These are phyloP conservation scores for Blechomonas ayalai DNA, from an alignment of 208 protist genomes.

Conservation along the genomic window DNA sequence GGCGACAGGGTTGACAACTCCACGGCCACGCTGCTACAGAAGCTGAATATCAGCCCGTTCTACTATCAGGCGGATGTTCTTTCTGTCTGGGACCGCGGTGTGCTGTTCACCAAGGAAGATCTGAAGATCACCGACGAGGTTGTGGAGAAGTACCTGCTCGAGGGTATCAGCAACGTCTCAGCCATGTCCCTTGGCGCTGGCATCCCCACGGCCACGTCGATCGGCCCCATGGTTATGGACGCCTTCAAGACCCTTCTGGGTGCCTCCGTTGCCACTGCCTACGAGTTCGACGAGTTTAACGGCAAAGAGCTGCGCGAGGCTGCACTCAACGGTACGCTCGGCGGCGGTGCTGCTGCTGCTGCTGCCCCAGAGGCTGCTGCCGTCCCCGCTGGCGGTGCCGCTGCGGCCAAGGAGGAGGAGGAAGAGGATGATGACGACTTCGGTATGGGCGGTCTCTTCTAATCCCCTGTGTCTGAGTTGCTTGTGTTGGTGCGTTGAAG, in stretches of 20 bases:
- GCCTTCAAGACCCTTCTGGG: slow-evolving; percentile 97
- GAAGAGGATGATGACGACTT: slow-evolving; percentile 84
- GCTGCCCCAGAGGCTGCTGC: slow-evolving; percentile 30
- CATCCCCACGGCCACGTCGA: slow-evolving; percentile 91
- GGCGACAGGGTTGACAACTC: slow-evolving; percentile 97
- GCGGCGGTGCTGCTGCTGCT: slow-evolving; percentile 62
- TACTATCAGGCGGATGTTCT: slow-evolving; percentile 93
- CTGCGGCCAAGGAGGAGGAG: slow-evolving; percentile 52
- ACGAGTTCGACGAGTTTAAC: slow-evolving; percentile 87
- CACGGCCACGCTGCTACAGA: slow-evolving; percentile 96
- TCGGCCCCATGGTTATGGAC: slow-evolving; percentile 94
- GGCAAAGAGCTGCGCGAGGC: slow-evolving; percentile 86
- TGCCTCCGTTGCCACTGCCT: slow-evolving; percentile 91
- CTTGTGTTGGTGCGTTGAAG: too few relatives aligned
- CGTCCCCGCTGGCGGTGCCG: slow-evolving; percentile 19
- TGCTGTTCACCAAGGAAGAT: slow-evolving; percentile 91
- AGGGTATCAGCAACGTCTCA: slow-evolving; percentile 90
- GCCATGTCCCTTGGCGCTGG: slow-evolving; percentile 94
- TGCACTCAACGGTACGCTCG: slow-evolving; percentile 77
- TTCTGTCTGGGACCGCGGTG: slow-evolving; percentile 95
- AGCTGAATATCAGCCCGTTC: slow-evolving; percentile 99
- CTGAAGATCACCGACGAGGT: slow-evolving; percentile 94
- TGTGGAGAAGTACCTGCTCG: slow-evolving; percentile 82
- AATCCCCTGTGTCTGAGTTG: too few relatives aligned
- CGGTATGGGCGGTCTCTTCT: slow-evolving; percentile 80